Base-by-base conservation (phyloP, 2,329 filamentous ascomycete species). In the Talaromyces islandicus region DNA sequence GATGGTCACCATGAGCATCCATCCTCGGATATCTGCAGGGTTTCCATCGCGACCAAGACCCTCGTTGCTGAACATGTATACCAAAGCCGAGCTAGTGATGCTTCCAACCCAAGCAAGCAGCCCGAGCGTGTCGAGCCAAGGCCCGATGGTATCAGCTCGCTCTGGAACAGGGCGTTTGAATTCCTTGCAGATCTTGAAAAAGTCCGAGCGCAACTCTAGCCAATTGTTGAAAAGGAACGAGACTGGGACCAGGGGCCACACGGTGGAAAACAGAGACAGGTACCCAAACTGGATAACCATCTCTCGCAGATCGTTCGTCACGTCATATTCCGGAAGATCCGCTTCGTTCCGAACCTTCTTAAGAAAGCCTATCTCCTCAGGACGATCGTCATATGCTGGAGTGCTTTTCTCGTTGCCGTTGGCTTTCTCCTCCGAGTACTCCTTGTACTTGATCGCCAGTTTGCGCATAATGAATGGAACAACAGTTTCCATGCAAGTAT, bases 171-270 rank as follows among this genome's bases (percentile, higher is more conserved):
- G 94, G 4, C 94, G 86, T 68, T 92, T 89, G 81, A 91, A 93
- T 73, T 92, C 89, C 62, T 91, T 83, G 65, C 92, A 92, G 69
- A 99, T 97, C 75, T 99, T 99, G 77, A 97, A 84, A 3, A 94
- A 93, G 71, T 99, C 94, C 1, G 91, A 92, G 41, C 94, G 89
- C 51, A 97, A 85, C 73, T 99, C 94, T 60, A 99, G 79, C 92
- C 93, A 97, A 77, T 99, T 95, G 77, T 97, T 99, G 77, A 95
- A 80, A 25, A 97, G 79, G 78, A 97, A 99, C 1, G 90, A 94
- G 60, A 91, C 83, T 1, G 89, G 89, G 0, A 93, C 92, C 24
- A 97, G 79, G 0, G 94, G 94, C 94, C 94, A 99, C 58, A 96
- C 86, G 4, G 94, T 90, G 0, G 91, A 95, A 77, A 97, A 99